These are phyloP conservation scores for Pythium chondricola DNA, from an alignment of 352 stramenopile species.

Conservation along the genomic window DNA sequence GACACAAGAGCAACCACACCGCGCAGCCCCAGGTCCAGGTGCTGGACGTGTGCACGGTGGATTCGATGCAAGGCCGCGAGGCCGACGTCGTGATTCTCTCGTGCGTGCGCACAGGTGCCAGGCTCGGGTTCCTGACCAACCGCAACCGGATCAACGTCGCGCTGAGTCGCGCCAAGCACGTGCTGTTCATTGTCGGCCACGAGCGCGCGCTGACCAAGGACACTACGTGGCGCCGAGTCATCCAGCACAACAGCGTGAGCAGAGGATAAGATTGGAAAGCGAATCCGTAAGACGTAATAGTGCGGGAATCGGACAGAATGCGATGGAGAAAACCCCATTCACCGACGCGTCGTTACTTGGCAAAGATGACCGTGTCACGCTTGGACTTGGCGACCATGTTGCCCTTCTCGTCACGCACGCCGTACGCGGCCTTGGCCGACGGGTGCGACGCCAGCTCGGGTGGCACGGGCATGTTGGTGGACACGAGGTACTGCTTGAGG, in stretches of 20 bases:
- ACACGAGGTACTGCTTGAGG: slow-evolving; percentile 95
- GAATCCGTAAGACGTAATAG: no score
- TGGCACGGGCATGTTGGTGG: slow-evolving; percentile 92
- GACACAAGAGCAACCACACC: no score
- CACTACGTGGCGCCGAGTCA: neutral
- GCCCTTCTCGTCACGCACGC: slow-evolving; percentile 77
- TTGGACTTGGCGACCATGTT: slow-evolving; percentile 85
- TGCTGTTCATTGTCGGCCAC: slow-evolving; percentile 1
- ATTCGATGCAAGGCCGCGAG: slow-evolving; percentile 3
- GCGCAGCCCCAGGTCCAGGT: neutral
- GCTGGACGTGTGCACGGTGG: neutral
- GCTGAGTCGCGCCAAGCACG: slow-evolving; percentile 1
- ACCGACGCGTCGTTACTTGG: slow-evolving; percentile 36
- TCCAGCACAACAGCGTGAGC: neutral
- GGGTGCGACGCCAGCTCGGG: slow-evolving; percentile 91
- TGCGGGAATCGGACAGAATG: no score
- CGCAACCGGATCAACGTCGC: slow-evolving; percentile 2
- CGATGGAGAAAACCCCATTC: no score
- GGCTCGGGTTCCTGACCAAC: slow-evolving; percentile 1
- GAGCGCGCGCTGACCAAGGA: neutral
- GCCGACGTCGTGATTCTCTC: slow-evolving; percentile 1
- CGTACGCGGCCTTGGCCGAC: slow-evolving; percentile 83
- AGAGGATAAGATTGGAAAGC: no score
- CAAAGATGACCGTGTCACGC: slow-evolving; percentile 85
- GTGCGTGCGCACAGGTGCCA: neutral